These are phyloP conservation scores for Bocquillonia castaneifolia DNA, from an alignment of 441 rosid genomes.

Conservation along the genomic window DNA sequence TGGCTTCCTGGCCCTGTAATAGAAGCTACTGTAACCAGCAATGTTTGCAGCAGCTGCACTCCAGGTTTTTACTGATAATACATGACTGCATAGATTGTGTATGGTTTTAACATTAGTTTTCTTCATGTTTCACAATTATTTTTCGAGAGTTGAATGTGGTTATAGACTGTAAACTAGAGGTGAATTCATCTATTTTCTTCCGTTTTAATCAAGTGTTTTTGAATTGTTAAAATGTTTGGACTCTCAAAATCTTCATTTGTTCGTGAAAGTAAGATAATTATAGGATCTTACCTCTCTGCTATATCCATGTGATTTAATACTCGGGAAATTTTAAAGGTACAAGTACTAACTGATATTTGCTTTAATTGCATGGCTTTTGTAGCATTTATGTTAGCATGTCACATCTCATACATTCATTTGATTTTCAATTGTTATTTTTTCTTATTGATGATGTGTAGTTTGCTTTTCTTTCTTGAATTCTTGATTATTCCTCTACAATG, in stretches of 20 bases:
- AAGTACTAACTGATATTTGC: background rate
- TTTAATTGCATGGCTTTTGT: background rate
- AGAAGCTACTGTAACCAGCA: constrained; percentile 78
- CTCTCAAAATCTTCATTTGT: background rate
- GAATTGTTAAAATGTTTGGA: background rate
- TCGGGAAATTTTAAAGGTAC: background rate
- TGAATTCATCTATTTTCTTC: background rate
- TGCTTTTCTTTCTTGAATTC: constrained; percentile 4
- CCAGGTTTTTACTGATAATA: constrained; percentile 51
- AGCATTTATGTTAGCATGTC: background rate
- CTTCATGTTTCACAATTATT: background rate
- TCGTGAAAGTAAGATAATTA: background rate
- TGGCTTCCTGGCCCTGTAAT: constrained; percentile 94
- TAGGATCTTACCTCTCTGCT: background rate
- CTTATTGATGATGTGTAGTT: background rate
- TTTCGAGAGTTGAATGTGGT: background rate
- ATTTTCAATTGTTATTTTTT: background rate
- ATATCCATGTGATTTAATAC: background rate
- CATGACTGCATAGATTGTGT: constrained; percentile 4
- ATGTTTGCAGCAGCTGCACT: constrained; percentile 68
- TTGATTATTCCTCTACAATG: constrained; percentile 3
- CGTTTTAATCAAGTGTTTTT: background rate
- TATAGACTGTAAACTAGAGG: background rate
- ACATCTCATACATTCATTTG: background rate
- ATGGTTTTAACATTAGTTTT: background rate